phyloP scores from a whole-genome alignment of 371 early-diverging fungal genomes.

The Hamiltosporidium magnivora region DNA sequence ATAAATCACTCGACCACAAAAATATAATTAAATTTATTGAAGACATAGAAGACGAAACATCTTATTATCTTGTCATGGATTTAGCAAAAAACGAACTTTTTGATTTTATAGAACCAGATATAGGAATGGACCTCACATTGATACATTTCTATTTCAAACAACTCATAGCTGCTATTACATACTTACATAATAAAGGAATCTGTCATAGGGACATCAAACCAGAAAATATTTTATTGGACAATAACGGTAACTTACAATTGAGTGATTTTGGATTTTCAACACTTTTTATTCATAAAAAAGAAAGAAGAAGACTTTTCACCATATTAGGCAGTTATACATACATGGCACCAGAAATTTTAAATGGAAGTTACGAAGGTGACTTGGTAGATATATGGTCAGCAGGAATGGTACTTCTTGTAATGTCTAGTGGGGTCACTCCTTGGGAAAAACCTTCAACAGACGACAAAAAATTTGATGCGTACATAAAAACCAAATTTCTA shows the following conservation, averaged over 20 bases:
- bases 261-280: slow-evolving; percentile 62
- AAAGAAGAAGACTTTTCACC: slow-evolving; percentile 54
- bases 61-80: slow-evolving; percentile 45
- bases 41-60: slow-evolving; percentile 10
- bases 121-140: slow-evolving; percentile 61
- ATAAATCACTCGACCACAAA: slow-evolving; percentile 32
- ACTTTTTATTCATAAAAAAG: slow-evolving; percentile 56
- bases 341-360: slow-evolving; percentile 60
- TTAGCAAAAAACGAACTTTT: slow-evolving; percentile 33
- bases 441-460: slow-evolving; percentile 60
- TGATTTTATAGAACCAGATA: slow-evolving; percentile 59
- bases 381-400: slow-evolving; percentile 61
- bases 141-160: slow-evolving; percentile 64
- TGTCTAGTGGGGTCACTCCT: slow-evolving; percentile 60
- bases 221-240: slow-evolving; percentile 62
- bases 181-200: slow-evolving; percentile 58
- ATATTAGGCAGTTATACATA: slow-evolving; percentile 60
- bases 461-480: slow-evolving; percentile 58
- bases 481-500: slow-evolving; percentile 18
- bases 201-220: slow-evolving; percentile 60
- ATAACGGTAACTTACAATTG: slow-evolving; percentile 59
- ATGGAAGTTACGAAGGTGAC: slow-evolving; percentile 59
- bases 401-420: slow-evolving; percentile 60
- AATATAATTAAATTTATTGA: slow-evolving; percentile 37
- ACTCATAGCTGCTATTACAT: slow-evolving; percentile 58